A percentile compares a stretch with the other conserved stretches of the same genome.
phyloP scores from a whole-genome alignment of 192 early-diverging fungal species.

The Coemansia sp. region DNA sequence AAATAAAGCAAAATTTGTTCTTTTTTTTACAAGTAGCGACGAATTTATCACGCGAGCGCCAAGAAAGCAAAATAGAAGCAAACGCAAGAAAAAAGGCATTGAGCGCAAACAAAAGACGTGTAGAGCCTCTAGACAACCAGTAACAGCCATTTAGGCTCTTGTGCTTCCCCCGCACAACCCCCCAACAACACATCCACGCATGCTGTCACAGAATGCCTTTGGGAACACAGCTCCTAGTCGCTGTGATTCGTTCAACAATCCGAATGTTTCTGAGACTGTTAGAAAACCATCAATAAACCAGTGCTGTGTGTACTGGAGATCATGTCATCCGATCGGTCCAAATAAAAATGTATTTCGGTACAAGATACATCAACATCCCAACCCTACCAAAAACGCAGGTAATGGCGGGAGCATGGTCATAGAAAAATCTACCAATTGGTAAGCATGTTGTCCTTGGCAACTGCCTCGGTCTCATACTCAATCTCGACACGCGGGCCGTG shows the following conservation, averaged over 20 bases:
- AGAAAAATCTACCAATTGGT: slow-evolving; percentile 32
- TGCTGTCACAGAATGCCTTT: neutral
- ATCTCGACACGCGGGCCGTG: slow-evolving; percentile 58
- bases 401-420: neutral
- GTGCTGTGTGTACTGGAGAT: neutral
- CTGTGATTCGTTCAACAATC: neutral
- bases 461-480: slow-evolving; percentile 58
- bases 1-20: neutral
- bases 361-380: neutral
- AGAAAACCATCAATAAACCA: neutral
- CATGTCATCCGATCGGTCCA: neutral
- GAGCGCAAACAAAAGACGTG: neutral
- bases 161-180: neutral
- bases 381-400: neutral
- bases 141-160: neutral
- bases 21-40: neutral
- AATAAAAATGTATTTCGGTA: neutral
- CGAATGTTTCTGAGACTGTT: neutral
- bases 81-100: neutral
- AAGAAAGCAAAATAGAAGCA: neutral
- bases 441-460: slow-evolving; percentile 33
- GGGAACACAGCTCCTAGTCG: neutral
- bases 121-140: neutral
- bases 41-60: neutral
- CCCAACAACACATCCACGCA: neutral